A percentile compares a stretch with the other conserved stretches of the same genome.
Evolutionary conservation across 176 grass and related monocot genomes (phyloP).

Genomic region (Carex pumila): DNA sequence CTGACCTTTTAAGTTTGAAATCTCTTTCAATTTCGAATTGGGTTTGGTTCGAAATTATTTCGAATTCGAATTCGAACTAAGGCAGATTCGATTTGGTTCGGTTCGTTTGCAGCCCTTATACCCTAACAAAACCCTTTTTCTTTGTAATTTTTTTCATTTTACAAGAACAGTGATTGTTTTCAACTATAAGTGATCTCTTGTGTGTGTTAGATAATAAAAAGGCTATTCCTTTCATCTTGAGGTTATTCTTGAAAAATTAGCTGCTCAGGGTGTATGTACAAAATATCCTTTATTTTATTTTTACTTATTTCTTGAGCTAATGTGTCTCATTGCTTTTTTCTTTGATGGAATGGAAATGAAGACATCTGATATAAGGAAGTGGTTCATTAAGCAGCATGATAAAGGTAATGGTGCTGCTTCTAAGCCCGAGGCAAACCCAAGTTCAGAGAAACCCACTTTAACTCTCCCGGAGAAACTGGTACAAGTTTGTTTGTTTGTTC

Average conservation of each 20-base stretch:
- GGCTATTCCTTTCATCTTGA: not conserved
- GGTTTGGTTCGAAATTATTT: too few relatives aligned
- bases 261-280: not conserved
- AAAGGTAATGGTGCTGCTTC: constrained; percentile 29
- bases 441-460: constrained; percentile 45
- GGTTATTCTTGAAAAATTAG: constrained; percentile 4
- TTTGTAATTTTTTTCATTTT: not conserved
- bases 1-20: too few relatives aligned
- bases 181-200: not conserved
- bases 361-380: constrained; percentile 96
- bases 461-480: constrained; percentile 44
- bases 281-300: not conserved
- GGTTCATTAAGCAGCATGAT: constrained; percentile 91
- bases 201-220: not conserved
- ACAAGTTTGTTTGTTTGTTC: not conserved
- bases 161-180: not conserved
- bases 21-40: too few relatives aligned
- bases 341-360: constrained; percentile 28
- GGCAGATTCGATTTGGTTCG: too few relatives aligned
- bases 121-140: constrained; percentile 9
- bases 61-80: too few relatives aligned
- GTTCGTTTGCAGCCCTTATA: not conserved
- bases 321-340: constrained; percentile 8
- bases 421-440: constrained; percentile 26
- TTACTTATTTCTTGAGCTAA: constrained; percentile 15